phyloP scores from a whole-genome alignment of 2,329 filamentous ascomycete species.

The Phyllosticta citriasiana region DNA sequence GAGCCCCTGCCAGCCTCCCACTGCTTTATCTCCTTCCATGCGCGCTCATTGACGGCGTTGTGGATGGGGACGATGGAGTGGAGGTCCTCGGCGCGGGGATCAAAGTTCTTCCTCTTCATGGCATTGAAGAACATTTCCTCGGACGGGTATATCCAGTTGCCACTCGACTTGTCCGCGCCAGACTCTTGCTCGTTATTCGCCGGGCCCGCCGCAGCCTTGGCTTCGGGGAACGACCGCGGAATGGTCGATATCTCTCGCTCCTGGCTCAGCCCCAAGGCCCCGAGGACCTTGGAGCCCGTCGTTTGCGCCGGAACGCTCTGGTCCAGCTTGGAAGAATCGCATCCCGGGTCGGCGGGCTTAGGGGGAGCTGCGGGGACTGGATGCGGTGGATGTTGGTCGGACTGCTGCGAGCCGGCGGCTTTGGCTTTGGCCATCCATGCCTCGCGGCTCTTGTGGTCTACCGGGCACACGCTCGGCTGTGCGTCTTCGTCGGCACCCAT shows the following conservation, averaged over 20 bases:
- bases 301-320: conserved; percentile 8
- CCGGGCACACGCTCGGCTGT: conserved; percentile 52
- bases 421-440: conserved; percentile 70
- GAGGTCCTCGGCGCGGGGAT: conserved; percentile 65
- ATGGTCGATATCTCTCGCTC: conserved; percentile 72
- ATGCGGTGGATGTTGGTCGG: conserved; percentile 23
- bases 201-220: conserved; percentile 31
- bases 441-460: conserved; percentile 81
- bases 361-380: conserved; percentile 11
- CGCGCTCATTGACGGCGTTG: conserved; percentile 95
- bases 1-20: conserved; percentile 66
- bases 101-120: conserved; percentile 82
- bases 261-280: conserved; percentile 32
- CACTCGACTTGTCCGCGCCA: conserved; percentile 53
- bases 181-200: conserved; percentile 69
- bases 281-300: conserved; percentile 11
- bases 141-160: conserved; percentile 96
- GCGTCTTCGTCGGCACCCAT: conserved; percentile 4
- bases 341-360: conserved; percentile 17
- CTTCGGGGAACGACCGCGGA: conserved; percentile 36
- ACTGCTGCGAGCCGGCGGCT: conserved; percentile 25
- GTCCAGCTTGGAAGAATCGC: conserved; percentile 27
- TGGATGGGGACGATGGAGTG: conserved; percentile 90
- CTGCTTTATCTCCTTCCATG: conserved; percentile 80
- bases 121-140: conserved; percentile 98